Evolutionary conservation across 139 green algal genomes (phyloP).

Genomic region (Zygnema circumcarinatum): DNA sequence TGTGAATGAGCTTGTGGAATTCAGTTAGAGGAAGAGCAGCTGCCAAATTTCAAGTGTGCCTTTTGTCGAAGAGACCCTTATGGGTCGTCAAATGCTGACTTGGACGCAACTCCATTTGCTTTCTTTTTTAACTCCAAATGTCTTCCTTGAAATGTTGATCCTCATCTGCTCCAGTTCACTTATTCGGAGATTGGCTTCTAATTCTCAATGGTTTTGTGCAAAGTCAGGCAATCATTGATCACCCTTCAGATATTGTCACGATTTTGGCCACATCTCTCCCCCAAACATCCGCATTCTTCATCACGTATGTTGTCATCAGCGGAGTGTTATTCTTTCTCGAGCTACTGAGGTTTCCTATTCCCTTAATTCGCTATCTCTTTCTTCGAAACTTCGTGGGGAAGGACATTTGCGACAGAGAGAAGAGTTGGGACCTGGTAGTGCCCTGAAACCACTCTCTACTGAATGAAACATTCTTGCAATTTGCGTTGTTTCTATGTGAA

Average conservation of each 20-base stretch:
- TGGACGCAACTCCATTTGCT: no score
- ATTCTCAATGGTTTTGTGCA: neutral
- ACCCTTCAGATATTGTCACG: slow-evolving; percentile 25
- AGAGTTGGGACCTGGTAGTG: slow-evolving; percentile 47
- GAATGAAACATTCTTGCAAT: neutral
- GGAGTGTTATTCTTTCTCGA: slow-evolving; percentile 45
- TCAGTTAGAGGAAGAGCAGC: no score
- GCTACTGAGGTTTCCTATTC: slow-evolving; percentile 50
- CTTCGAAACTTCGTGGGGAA: neutral
- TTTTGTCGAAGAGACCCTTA: no score
- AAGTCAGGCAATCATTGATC: slow-evolving; percentile 28
- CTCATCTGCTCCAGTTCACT: no score
- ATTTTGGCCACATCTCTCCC: slow-evolving; percentile 50
- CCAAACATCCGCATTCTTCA: slow-evolving; percentile 51
- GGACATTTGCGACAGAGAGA: slow-evolving; percentile 34
- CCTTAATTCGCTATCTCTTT: slow-evolving; percentile 46
- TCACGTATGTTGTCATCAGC: slow-evolving; percentile 54
- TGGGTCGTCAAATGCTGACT: no score
- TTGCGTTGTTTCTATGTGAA: no score
- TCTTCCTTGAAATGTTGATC: no score
- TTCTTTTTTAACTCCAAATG: no score
- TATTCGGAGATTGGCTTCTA: no score
- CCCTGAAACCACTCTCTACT: neutral
- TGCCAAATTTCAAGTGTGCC: no score
- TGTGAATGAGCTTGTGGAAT: no score